Evolutionary conservation across 441 rosid species (phyloP), one percentile per base, ranked within the genome.

Genomic region (Erodium moschatum): DNA sequence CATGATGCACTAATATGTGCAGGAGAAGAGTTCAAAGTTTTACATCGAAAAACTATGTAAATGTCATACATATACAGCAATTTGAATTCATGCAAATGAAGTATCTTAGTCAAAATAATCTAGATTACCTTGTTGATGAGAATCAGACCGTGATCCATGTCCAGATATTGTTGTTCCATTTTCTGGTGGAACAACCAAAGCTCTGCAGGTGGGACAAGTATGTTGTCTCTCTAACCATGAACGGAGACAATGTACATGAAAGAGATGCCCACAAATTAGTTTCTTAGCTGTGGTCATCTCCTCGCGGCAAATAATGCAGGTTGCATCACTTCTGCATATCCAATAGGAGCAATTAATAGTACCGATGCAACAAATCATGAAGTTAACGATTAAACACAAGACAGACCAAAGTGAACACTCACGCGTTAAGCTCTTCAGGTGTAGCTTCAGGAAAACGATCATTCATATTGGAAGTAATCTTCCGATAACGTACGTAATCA

Each of bases 201-300:
- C 98, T 76, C 97, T 86, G 78, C 97, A 94, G 15, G 96, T 94
- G 48, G 98, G 98, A 66, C 98, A 94, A 0, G 98, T 94, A 82
- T 91, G 91, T 48, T 94, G 98, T 35, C 98, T 76, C 82, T 91
- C 98, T 72, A 94, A 82, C 98, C 98, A 94, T 35, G 97, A 94
- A 16, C 96, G 96, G 3, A 94, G 97, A 79, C 98, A 93, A 74
- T 94, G 97, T 46, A 94, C 96, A 75, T 91, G 99, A 67, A 94
- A 94, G 74, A 94, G 87, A 84, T 91, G 99, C 48, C 99, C 97
- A 35, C 99, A 94, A 10, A 88, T 76, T 69, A 94, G 80, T 74
- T 94, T 94, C 81, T 94, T 94, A 3, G 97, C 98, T 31, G 81
- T 82, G 18, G 90, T 89, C 97, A 94, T 94, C 86, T 94, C 99